Conservation (phyloP, 257 asterid genomes). For the Nyctanthes arbortristis region DNA sequence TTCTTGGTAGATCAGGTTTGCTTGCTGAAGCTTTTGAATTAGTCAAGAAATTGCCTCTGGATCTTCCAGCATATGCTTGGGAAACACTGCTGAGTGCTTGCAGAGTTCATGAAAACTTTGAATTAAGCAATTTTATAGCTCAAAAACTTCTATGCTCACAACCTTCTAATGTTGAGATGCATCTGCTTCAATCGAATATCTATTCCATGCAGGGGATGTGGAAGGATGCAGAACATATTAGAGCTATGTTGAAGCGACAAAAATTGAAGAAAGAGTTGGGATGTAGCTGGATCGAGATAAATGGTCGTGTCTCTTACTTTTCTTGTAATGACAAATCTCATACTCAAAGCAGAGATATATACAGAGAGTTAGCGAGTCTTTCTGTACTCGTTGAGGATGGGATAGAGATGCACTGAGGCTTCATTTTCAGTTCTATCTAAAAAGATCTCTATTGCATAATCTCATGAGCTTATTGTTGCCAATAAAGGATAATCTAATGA, state of each 20-base stretch:
- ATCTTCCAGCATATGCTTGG: slow-evolving; percentile 50
- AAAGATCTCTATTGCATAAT: not conserved
- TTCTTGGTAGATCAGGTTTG: slow-evolving; percentile 64
- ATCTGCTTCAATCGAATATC: slow-evolving; percentile 56
- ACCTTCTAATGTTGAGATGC: slow-evolving; percentile 49
- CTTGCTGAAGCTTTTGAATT: slow-evolving; percentile 56
- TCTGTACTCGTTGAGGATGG: slow-evolving; percentile 34
- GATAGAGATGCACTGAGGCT: slow-evolving; percentile 6
- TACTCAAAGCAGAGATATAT: slow-evolving; percentile 24
- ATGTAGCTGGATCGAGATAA: slow-evolving; percentile 68
- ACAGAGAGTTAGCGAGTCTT: slow-evolving; percentile 33
- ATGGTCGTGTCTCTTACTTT: slow-evolving; percentile 47
- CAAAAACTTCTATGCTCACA: slow-evolving; percentile 33
- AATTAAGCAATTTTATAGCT: slow-evolving; percentile 41
- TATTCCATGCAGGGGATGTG: slow-evolving; percentile 69
- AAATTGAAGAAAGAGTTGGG: slow-evolving; percentile 52
- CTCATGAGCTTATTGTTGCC: not conserved
- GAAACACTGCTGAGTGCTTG: slow-evolving; percentile 70
- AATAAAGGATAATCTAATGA: not conserved
- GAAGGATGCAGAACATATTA: slow-evolving; percentile 54
- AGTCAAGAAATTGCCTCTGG: slow-evolving; percentile 43
- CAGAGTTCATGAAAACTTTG: slow-evolving; percentile 54
- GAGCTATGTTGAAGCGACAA: slow-evolving; percentile 43
- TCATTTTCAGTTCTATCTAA: not conserved
- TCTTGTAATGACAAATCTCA: slow-evolving; percentile 44